Conservation (phyloP, 768 basidiomycete genomes). For the Lactarius hatsudake region DNA sequence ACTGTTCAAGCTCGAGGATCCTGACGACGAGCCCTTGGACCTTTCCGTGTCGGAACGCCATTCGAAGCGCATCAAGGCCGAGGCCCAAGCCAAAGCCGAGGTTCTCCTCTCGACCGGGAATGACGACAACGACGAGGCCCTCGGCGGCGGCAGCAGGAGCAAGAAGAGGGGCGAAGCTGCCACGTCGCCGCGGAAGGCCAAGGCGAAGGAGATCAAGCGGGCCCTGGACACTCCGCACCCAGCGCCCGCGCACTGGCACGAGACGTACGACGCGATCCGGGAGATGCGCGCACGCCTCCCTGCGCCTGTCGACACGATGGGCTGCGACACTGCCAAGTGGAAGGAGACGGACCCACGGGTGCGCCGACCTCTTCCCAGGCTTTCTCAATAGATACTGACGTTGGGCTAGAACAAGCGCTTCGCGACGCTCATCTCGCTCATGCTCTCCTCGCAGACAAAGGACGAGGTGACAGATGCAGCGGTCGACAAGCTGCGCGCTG, state of each 20-base stretch:
- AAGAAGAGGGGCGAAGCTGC: background rate
- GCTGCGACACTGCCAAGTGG: conserved; percentile 68
- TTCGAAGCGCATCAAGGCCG: conserved; percentile 36
- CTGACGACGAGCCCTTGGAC: background rate
- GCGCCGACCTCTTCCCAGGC: conserved; percentile 10
- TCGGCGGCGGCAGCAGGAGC: background rate
- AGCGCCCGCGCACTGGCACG: conserved; percentile 61
- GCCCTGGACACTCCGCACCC: conserved; percentile 61
- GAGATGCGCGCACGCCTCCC: conserved; percentile 67
- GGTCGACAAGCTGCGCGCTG: conserved; percentile 63
- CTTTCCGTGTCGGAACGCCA: conserved; percentile 22
- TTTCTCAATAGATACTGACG: no score
- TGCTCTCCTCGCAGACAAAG: conserved; percentile 96
- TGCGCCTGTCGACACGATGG: conserved; percentile 94
- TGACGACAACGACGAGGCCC: background rate
- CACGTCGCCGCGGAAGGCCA: conserved; percentile 46
- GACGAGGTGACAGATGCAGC: conserved; percentile 86
- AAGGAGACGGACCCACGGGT: conserved; percentile 69
- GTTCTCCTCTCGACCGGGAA: conserved; percentile 2
- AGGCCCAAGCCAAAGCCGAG: conserved; percentile 19
- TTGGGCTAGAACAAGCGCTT: conserved; percentile 70
- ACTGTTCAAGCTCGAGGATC: conserved; percentile 28
- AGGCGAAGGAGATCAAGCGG: conserved; percentile 54
- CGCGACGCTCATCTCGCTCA: conserved; percentile 84
- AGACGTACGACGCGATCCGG: conserved; percentile 69